Conservation (phyloP, 2,329 filamentous ascomycete genomes). For the Didymella pinodella region DNA sequence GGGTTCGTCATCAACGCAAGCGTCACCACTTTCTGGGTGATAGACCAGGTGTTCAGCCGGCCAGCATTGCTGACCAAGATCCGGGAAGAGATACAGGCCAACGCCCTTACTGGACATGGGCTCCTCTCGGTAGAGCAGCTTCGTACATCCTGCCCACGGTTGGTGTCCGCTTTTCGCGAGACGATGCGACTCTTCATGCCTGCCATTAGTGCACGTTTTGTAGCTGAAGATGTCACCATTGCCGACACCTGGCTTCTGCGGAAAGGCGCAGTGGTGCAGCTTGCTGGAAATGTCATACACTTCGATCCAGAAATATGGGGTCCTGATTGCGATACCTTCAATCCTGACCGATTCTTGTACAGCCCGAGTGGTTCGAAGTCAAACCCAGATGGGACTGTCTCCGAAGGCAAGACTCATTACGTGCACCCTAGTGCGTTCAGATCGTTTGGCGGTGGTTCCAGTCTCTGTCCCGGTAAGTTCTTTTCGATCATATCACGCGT, state of each 20-base stretch:
- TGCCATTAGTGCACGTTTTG: conserved; percentile 51
- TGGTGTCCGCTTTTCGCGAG: conserved; percentile 58
- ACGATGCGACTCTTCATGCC: conserved; percentile 54
- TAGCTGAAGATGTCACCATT: conserved; percentile 55
- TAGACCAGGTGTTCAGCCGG: conserved; percentile 55
- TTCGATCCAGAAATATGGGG: conserved; percentile 56
- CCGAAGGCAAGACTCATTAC: conserved; percentile 25
- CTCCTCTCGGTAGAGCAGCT: conserved; percentile 52
- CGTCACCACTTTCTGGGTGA: conserved; percentile 56
- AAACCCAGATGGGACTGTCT: conserved; percentile 19
- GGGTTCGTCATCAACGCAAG: conserved; percentile 55
- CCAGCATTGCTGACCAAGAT: conserved; percentile 52
- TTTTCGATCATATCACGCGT: not conserved
- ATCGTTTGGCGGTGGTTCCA: conserved; percentile 45
- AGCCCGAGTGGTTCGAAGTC: conserved; percentile 29
- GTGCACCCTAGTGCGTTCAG: conserved; percentile 33
- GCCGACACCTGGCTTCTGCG: conserved; percentile 55
- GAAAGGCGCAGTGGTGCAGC: conserved; percentile 55
- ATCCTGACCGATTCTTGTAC: conserved; percentile 53
- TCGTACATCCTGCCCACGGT: conserved; percentile 52
- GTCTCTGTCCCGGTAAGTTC: conserved; percentile 43
- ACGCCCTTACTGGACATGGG: conserved; percentile 26
- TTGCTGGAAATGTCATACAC: conserved; percentile 57
- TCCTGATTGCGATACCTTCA: conserved; percentile 52
- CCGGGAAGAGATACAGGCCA: conserved; percentile 50